Conservation (phyloP, 2,329 filamentous ascomycete genomes). For the Talaromyces pinophilus region DNA sequence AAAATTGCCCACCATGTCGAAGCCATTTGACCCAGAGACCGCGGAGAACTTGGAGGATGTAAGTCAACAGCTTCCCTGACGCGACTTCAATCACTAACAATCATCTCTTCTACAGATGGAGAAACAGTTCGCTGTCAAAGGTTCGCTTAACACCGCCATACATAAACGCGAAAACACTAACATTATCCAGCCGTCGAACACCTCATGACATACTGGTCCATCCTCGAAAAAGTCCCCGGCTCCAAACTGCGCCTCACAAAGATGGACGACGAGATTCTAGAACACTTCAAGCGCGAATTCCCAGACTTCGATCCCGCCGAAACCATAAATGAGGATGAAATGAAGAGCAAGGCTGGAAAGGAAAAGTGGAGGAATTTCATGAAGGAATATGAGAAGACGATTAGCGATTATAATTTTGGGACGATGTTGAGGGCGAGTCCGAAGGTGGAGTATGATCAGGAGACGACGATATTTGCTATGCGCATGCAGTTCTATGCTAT, state of each 20-base stretch:
- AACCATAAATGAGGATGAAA: constrained; percentile 83
- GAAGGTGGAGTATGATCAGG: constrained; percentile 79
- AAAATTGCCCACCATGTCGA: constrained; percentile 33
- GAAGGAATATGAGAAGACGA: constrained; percentile 86
- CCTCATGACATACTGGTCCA: constrained; percentile 94
- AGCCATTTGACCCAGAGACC: constrained; percentile 59
- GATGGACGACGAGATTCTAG: constrained; percentile 91
- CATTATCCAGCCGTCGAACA: constrained; percentile 72
- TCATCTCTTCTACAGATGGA: constrained; percentile 69
- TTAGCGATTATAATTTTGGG: constrained; percentile 98
- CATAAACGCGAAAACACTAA: constrained; percentile 12
- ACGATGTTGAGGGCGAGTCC: constrained; percentile 82
- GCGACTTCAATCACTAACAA: background rate
- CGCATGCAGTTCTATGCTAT: constrained; percentile 83
- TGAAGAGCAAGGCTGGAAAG: constrained; percentile 98
- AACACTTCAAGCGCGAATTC: constrained; percentile 83
- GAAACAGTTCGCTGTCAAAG: constrained; percentile 98
- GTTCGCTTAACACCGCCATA: constrained; percentile 46
- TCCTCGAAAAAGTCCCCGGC: constrained; percentile 86
- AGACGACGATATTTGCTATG: constrained; percentile 86
- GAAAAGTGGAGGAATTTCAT: constrained; percentile 94
- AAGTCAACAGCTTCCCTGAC: constrained; percentile 36
- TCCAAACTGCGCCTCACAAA: constrained; percentile 89
- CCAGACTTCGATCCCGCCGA: constrained; percentile 85
- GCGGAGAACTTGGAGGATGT: constrained; percentile 71